Evolutionary conservation across 2,329 filamentous ascomycete genomes (phyloP).

Genomic region (Neofusicoccum ribis): DNA sequence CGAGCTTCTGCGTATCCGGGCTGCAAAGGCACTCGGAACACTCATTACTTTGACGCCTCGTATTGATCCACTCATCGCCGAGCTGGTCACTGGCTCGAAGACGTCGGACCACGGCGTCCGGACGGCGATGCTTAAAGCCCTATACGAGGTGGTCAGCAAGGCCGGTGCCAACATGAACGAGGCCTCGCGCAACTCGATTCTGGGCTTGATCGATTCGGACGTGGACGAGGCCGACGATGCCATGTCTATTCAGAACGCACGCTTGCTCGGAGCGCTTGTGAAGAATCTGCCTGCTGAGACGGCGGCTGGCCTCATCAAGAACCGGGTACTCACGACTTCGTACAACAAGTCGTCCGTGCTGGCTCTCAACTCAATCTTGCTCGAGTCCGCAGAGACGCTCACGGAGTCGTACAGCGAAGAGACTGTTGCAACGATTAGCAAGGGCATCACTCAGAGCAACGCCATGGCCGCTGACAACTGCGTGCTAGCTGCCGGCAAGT

Average conservation of each 20-base stretch:
- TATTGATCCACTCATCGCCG: conserved; percentile 88
- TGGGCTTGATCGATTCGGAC: conserved; percentile 85
- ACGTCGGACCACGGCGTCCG: conserved; percentile 83
- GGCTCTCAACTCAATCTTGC: conserved; percentile 82
- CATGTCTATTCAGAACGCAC: conserved; percentile 88
- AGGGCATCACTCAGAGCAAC: conserved; percentile 72
- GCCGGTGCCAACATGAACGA: conserved; percentile 95
- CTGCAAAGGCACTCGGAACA: conserved; percentile 90
- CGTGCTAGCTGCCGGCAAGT: conserved; percentile 88
- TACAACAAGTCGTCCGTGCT: conserved; percentile 79
- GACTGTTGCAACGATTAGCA: conserved; percentile 72
- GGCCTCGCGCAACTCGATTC: conserved; percentile 77
- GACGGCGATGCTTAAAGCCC: conserved; percentile 93
- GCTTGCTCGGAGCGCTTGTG: conserved; percentile 83
- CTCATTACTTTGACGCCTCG: conserved; percentile 93
- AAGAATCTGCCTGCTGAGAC: conserved; percentile 78
- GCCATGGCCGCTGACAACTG: conserved; percentile 84
- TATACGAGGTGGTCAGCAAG: conserved; percentile 96
- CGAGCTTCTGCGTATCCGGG: conserved; percentile 80
- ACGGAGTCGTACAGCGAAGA: conserved; percentile 71
- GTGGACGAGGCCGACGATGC: conserved; percentile 69
- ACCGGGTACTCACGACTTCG: conserved; percentile 75
- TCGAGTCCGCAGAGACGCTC: conserved; percentile 74
- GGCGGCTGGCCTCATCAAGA: conserved; percentile 61
- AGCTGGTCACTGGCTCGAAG: conserved; percentile 93